Evolutionary conservation across 2,329 filamentous ascomycete genomes (phyloP).

Genomic region (Fusarium sp.): DNA sequence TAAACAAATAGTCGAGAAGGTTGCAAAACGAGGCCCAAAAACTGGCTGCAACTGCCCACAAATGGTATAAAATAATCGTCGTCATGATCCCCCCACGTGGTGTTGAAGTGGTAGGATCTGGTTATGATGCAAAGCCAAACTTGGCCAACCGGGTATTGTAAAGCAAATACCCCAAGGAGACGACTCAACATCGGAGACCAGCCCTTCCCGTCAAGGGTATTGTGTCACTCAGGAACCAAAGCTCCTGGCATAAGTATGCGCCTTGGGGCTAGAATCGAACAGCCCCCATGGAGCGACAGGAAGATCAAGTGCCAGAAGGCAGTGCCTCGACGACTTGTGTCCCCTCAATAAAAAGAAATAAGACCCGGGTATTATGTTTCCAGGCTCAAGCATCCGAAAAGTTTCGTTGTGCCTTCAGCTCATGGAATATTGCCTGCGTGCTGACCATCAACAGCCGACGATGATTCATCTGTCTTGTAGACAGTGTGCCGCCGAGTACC

Average conservation of each 20-base stretch:
- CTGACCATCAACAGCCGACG: constrained; percentile 34
- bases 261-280: constrained; percentile 41
- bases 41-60: constrained; percentile 33
- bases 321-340: constrained; percentile 20
- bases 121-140: constrained; percentile 44
- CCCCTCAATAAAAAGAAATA: constrained; percentile 39
- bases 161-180: constrained; percentile 44
- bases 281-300: constrained; percentile 39
- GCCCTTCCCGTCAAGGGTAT: constrained; percentile 46
- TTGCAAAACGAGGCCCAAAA: constrained; percentile 41
- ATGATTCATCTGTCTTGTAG: constrained; percentile 26
- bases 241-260: constrained; percentile 35
- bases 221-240: constrained; percentile 42
- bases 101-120: constrained; percentile 48
- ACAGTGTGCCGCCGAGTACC: constrained; percentile 37
- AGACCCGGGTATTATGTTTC: constrained; percentile 25
- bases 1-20: constrained; percentile 49
- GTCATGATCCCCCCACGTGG: constrained; percentile 41
- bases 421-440: constrained; percentile 10
- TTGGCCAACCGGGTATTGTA: constrained; percentile 47
- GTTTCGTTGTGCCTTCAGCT: constrained; percentile 10
- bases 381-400: constrained; percentile 16
- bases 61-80: constrained; percentile 36
- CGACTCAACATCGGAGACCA: constrained; percentile 47
- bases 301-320: constrained; percentile 31